Evolutionary conservation across 768 basidiomycete species (phyloP), one percentile per base, ranked within the genome.

Genomic region (Tephrocybe sp.): DNA sequence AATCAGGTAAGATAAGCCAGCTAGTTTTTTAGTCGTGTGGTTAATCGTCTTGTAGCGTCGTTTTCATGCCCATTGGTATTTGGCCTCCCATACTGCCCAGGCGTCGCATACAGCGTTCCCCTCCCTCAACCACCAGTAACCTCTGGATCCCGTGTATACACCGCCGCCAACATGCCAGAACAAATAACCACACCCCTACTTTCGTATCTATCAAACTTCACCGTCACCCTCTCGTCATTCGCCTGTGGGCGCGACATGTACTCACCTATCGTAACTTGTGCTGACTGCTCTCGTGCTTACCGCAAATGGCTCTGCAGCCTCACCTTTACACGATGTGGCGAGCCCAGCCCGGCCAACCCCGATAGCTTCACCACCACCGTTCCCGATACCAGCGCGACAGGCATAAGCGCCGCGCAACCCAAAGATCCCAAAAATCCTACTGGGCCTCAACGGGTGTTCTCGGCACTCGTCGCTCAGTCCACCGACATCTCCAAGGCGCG

Each of bases 171-270:
- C 18, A 66, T 91, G 11, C 82, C 85, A 0, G 51, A 60, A 3
- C 49, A 55, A 18, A 61, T 89, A n/a, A 68, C 76, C 16, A 59
- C 62, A 10, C 76, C 78, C 6, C 74, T 91, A 36, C 58, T 83
- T 36, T 68, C 73, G 19, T 80, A 78, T 51, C 65, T 94, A 54
- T 65, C 81, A 42, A 90, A 91, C 66, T 91, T 94, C 65, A 86
- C 89, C 1, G 74, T 76, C 1, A 76, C 80, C 16, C 79, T 94
- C 8, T 75, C 78, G 25, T 87, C 86, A 3, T 80, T 84, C 52
- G 79, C 89, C 1, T 94, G 92, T 61, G 88, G 88, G 15, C 78
- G 88, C 23, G 90, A 92, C 60, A 60, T 73, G 47, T 94, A 91
- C 68, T 91, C 88, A 5, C 86, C 87, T 0, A 65, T 92, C 18